Evolutionary conservation across 441 rosid genomes (phyloP).

Genomic region (Croton setiger): DNA sequence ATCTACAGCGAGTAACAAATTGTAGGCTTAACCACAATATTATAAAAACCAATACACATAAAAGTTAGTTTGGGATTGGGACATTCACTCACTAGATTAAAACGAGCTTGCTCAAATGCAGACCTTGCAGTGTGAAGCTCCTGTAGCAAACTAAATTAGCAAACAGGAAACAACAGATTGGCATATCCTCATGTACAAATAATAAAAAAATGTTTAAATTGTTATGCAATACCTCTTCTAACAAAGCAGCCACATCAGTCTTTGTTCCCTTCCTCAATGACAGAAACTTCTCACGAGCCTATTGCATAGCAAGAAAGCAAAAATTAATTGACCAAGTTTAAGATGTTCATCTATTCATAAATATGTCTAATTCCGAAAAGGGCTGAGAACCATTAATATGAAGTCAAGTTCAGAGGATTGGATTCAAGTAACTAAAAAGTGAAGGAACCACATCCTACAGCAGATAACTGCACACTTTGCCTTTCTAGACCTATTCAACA

Average conservation of each 20-base stretch:
- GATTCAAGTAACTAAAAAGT: conserved; percentile 8
- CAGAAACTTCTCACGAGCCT: conserved; percentile 99
- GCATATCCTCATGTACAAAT: conserved; percentile 9
- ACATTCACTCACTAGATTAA: conserved; percentile 64
- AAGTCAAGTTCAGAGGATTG: neutral
- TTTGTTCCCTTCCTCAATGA: conserved; percentile 95
- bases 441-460: neutral
- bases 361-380: neutral
- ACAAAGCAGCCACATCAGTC: conserved; percentile 62
- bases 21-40: conserved; percentile 6
- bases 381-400: neutral
- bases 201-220: neutral
- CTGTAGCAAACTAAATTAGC: conserved; percentile 38
- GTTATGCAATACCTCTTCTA: conserved; percentile 73
- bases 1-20: conserved; percentile 42
- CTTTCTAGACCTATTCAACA: conserved; percentile 4
- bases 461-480: neutral
- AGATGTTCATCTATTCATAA: neutral
- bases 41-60: neutral
- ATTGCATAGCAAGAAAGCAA: conserved; percentile 10
- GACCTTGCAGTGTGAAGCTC: conserved; percentile 94
- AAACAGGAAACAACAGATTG: conserved; percentile 12
- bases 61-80: conserved; percentile 13
- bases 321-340: conserved; percentile 6
- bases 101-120: conserved; percentile 94